Evolutionary conservation across 2,329 filamentous ascomycete genomes (phyloP), one percentile per base, ranked within the genome.

Genomic region (Exophiala spinifera): DNA sequence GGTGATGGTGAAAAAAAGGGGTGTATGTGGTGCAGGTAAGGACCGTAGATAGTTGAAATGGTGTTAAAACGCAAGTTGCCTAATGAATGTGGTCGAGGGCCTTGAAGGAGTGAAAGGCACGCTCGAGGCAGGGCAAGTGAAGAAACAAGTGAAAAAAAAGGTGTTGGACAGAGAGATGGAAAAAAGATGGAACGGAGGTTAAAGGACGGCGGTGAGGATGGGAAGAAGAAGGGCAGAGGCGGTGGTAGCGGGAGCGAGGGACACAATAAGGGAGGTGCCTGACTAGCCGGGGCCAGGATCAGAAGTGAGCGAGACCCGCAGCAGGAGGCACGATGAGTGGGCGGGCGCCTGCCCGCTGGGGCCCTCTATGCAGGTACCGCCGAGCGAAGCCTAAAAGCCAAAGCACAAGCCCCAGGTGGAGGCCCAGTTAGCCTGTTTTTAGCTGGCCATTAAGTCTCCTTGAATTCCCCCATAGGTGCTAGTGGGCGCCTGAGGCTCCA

Each of bases 61-160:
- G 46, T 34, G 28, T 34, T 42, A 52, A 31, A 31, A 55, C 47
- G 49, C 49, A 53, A 52, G 49, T 33, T 53, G 57, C 57, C 54
- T 59, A 63, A 64, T 47, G 60, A 64, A 72, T 72, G 69, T 66
- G 67, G 69, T 67, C 67, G 70, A 70, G 67, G 69, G 73, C 74
- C 74, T 74, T 76, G 69, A 79, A 78, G 68, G 76, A 79, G 75
- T 77, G 75, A 72, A 76, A 76, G 75, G 72, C 72, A 63, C 69
- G 64, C 71, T 69, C 69, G 65, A 68, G 63, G 66, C 63, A 44
- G 48, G 57, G 50, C 40, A 44, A 47, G 47, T 31, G 57, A 55
- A 46, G 46, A 53, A 60, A 66, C 66, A 61, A 63, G 65, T 36
- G 28, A 31, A 31, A 31, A 63, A 65, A 64, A 61, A 63, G 49